Percentiles rank a stretch among this genome's conserved stretches.
Evolutionary conservation across 331 rosid species (phyloP).

Genomic region (Rosa hybrid): DNA sequence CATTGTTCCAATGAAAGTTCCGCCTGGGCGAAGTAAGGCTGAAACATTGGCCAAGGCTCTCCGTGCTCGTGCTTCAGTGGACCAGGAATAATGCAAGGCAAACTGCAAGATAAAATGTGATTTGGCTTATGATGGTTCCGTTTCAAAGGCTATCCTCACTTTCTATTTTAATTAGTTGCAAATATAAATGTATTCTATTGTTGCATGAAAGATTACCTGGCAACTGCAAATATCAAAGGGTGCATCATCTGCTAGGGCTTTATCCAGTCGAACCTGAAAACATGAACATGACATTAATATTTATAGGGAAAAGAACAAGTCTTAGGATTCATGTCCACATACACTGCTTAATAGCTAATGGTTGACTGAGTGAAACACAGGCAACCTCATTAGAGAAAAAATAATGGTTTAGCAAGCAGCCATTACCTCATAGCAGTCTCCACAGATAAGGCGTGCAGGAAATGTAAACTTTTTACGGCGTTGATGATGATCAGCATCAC

Average conservation of each 20-base stretch:
- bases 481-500: slow-evolving; percentile 23
- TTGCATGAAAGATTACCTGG: slow-evolving; percentile 49
- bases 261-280: slow-evolving; percentile 77
- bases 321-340: neutral
- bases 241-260: slow-evolving; percentile 76
- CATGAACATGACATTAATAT: neutral
- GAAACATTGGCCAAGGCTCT: slow-evolving; percentile 69
- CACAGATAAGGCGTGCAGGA: slow-evolving; percentile 94
- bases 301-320: neutral
- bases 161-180: neutral
- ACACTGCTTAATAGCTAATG: neutral
- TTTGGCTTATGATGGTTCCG: slow-evolving; percentile 26
- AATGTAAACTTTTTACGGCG: slow-evolving; percentile 66
- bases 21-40: slow-evolving; percentile 96
- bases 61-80: slow-evolving; percentile 93
- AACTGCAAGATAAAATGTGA: slow-evolving; percentile 52
- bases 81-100: slow-evolving; percentile 98
- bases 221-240: slow-evolving; percentile 92
- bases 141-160: neutral
- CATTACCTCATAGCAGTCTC: slow-evolving; percentile 91
- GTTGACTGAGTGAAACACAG: neutral
- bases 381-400: neutral
- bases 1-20: slow-evolving; percentile 90
- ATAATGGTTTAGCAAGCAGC: neutral
- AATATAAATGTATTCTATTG: neutral